Evolutionary conservation across 1,284 basidiomycete genomes (phyloP).

Genomic region (Ceraceosorus guamensis): DNA sequence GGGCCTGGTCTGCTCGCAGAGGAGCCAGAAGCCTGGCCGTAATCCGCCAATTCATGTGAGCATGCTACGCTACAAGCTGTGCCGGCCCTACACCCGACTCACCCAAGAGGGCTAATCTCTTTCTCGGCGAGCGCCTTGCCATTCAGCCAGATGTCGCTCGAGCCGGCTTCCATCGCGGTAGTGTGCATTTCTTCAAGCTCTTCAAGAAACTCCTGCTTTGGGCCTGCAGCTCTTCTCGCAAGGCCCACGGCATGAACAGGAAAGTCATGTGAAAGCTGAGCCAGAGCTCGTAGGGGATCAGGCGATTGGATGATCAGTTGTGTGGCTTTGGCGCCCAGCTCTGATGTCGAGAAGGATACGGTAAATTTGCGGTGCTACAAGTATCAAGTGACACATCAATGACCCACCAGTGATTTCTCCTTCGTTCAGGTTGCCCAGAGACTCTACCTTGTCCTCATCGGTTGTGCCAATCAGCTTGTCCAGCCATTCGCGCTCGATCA

Average conservation of each 20-base stretch:
- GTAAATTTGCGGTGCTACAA: no score
- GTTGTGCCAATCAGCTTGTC: slow-evolving; percentile 8
- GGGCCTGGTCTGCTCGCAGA: slow-evolving; percentile 60
- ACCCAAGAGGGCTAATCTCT: slow-evolving; percentile 22
- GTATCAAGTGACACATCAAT: neutral
- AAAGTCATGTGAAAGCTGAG: slow-evolving; percentile 39
- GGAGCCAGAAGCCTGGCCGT: slow-evolving; percentile 62
- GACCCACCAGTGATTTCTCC: slow-evolving; percentile 14
- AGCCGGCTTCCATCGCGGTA: slow-evolving; percentile 24
- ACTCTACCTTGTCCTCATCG: slow-evolving; percentile 3
- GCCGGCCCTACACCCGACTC: slow-evolving; percentile 51
- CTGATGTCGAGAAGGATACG: neutral
- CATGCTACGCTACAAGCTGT: no score
- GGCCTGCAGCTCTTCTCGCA: slow-evolving; percentile 12
- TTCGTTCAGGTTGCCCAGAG: slow-evolving; percentile 12
- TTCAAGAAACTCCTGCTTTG: slow-evolving; percentile 15
- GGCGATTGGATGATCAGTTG: slow-evolving; percentile 23
- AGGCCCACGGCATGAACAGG: slow-evolving; percentile 28
- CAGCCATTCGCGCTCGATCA: slow-evolving; percentile 11
- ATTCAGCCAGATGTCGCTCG: slow-evolving; percentile 41
- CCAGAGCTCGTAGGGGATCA: slow-evolving; percentile 36
- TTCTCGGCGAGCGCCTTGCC: slow-evolving; percentile 17
- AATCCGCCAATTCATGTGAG: neutral
- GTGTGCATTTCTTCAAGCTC: slow-evolving; percentile 16
- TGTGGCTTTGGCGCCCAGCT: slow-evolving; percentile 26